Conservation (phyloP, 140 eudicot genomes). For the Bidens hawaiensis region DNA sequence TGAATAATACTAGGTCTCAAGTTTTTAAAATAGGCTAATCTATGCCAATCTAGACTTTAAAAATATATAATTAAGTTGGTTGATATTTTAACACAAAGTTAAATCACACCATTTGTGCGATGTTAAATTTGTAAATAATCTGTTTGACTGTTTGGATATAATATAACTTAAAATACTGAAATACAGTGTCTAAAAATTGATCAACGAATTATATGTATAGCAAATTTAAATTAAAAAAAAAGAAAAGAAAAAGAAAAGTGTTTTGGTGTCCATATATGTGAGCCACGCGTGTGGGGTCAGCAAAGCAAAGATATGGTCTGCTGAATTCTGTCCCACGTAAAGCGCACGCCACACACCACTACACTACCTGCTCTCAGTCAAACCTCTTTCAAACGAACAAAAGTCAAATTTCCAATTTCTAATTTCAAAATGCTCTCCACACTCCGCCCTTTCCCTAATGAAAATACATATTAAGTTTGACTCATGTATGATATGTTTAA, state of each 20-base stretch:
- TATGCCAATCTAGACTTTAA: no score
- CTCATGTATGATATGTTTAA: neutral
- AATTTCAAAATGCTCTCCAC: neutral
- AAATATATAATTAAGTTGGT: no score
- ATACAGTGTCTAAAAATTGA: no score
- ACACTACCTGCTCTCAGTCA: no score
- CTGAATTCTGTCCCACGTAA: slow-evolving; percentile 38
- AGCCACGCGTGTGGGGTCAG: slow-evolving; percentile 34
- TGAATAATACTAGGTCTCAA: no score
- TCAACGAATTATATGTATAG: no score
- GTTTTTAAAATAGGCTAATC: no score
- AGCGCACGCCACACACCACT: slow-evolving; percentile 42
- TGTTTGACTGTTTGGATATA: neutral
- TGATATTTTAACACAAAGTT: no score
- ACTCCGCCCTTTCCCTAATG: neutral
- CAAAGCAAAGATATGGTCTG: slow-evolving; percentile 25
- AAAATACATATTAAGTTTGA: no score
- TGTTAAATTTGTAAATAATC: neutral
- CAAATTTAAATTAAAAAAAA: no score
- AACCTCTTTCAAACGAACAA: slow-evolving; percentile 20
- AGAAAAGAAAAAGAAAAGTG: slow-evolving; percentile 5
- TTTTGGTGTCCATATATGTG: slow-evolving; percentile 25
- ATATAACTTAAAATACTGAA: no score
- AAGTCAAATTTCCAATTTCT: slow-evolving; percentile 10
- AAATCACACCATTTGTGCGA: no score